These are phyloP conservation scores for Trapa bicornis DNA, from an alignment of 345 rosid species.

Conservation along the genomic window DNA sequence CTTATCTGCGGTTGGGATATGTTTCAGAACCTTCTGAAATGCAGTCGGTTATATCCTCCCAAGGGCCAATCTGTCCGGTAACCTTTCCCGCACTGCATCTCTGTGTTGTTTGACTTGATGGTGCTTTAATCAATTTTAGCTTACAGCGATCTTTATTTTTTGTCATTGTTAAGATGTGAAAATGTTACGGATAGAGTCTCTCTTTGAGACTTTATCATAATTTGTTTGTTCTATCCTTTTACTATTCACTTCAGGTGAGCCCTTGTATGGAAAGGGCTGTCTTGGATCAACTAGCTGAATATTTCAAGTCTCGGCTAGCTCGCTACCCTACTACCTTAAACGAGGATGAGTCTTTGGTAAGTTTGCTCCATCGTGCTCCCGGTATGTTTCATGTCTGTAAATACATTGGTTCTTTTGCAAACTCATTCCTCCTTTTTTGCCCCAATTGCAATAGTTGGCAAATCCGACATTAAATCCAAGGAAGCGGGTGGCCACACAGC, in stretches of 20 bases:
- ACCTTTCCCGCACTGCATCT: constrained; percentile 15
- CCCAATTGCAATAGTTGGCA: constrained; percentile 39
- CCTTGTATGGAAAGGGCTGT: constrained; percentile 93
- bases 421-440: constrained; percentile 5
- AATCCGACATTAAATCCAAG: constrained; percentile 59
- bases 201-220: not conserved
- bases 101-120: not conserved
- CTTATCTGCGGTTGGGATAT: constrained; percentile 79
- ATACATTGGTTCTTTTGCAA: not conserved
- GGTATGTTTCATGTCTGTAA: constrained; percentile 3
- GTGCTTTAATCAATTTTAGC: not conserved
- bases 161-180: not conserved
- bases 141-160: not conserved
- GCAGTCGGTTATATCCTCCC: constrained; percentile 89
- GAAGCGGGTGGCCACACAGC: constrained; percentile 86
- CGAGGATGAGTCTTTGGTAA: constrained; percentile 75
- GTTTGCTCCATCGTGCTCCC: constrained; percentile 4
- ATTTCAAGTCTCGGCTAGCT: constrained; percentile 57
- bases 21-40: constrained; percentile 85
- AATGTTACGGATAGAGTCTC: not conserved
- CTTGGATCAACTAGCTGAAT: constrained; percentile 71
- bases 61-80: constrained; percentile 90
- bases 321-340: constrained; percentile 71
- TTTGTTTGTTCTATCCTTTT: not conserved
- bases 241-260: constrained; percentile 42